Conservation (phyloP, 2,329 filamentous ascomycete species). For the Aspergillus quadrilineatus region DNA sequence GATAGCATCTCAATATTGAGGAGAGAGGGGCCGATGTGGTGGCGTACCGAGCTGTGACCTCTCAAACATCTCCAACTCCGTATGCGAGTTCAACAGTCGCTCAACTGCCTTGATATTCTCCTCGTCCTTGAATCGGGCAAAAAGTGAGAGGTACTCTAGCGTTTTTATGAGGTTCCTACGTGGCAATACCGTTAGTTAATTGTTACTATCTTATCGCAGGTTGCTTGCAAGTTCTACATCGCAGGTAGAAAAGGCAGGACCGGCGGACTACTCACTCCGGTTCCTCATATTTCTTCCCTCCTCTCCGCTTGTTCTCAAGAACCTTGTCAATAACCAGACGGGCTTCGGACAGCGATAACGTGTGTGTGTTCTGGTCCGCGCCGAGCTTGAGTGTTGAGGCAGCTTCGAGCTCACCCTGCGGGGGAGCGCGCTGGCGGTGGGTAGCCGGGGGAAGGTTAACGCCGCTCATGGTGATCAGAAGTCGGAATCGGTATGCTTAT, state of each 20-base stretch:
- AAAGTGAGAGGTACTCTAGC: slow-evolving; percentile 87
- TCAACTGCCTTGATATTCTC: slow-evolving; percentile 95
- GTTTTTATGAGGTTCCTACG: slow-evolving; percentile 74
- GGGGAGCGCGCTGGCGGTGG: slow-evolving; percentile 43
- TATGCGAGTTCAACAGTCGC: slow-evolving; percentile 73
- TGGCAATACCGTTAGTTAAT: not conserved
- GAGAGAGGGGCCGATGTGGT: slow-evolving; percentile 1
- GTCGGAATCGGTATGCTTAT: too few species aligned
- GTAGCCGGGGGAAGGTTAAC: slow-evolving; percentile 37
- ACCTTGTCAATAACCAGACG: slow-evolving; percentile 89
- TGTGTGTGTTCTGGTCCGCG: slow-evolving; percentile 89
- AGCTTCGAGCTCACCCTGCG: slow-evolving; percentile 75
- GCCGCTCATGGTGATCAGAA: slow-evolving; percentile 8
- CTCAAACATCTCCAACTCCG: slow-evolving; percentile 84
- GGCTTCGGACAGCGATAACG: slow-evolving; percentile 88
- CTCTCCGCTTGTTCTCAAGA: slow-evolving; percentile 73
- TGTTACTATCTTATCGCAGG: not conserved
- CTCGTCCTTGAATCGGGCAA: slow-evolving; percentile 92
- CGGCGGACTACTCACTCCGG: slow-evolving; percentile 63
- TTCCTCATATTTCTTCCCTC: slow-evolving; percentile 78
- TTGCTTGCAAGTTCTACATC: not conserved
- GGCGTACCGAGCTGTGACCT: slow-evolving; percentile 79
- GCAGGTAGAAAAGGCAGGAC: not conserved
- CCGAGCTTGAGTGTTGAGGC: slow-evolving; percentile 78
- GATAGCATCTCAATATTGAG: not conserved